phyloP scores from a whole-genome alignment of 306 rosid genomes.

The Medicago ruthenica region DNA sequence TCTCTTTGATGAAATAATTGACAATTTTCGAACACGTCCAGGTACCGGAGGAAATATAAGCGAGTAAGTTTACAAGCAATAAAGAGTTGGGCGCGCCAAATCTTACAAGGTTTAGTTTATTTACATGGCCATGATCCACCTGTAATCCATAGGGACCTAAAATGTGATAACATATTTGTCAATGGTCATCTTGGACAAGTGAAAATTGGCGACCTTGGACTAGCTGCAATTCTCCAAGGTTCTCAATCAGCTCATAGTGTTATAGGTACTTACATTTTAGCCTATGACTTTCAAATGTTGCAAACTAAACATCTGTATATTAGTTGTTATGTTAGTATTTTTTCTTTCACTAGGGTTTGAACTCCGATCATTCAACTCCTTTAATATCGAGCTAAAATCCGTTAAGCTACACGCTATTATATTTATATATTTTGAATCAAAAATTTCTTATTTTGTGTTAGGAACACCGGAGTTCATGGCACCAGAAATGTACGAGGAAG shows the following conservation, averaged over 20 bases:
- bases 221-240: conserved; percentile 80
- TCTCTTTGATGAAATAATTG: conserved; percentile 3
- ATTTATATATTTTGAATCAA: too few relatives aligned
- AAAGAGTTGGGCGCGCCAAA: conserved; percentile 86
- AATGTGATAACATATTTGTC: conserved; percentile 90
- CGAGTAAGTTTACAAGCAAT: conserved; percentile 69
- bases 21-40: conserved; percentile 40
- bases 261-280: conserved; percentile 61
- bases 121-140: conserved; percentile 89
- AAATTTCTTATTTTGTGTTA: conserved; percentile 31
- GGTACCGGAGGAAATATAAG: conserved; percentile 76
- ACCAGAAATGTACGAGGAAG: conserved; percentile 90
- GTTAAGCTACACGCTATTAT: neutral
- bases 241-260: conserved; percentile 90
- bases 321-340: neutral
- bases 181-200: conserved; percentile 98
- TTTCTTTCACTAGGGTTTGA: neutral
- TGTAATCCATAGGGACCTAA: conserved; percentile 88
- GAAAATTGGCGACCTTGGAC: conserved; percentile 93
- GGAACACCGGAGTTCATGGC: conserved; percentile 99
- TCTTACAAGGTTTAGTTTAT: conserved; percentile 77
- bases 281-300: neutral
- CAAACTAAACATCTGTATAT: neutral
- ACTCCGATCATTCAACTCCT: neutral
- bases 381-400: neutral